Evolutionary conservation across 495 filamentous ascomycete genomes (phyloP).

Genomic region (Xanthoparmelia taractica): DNA sequence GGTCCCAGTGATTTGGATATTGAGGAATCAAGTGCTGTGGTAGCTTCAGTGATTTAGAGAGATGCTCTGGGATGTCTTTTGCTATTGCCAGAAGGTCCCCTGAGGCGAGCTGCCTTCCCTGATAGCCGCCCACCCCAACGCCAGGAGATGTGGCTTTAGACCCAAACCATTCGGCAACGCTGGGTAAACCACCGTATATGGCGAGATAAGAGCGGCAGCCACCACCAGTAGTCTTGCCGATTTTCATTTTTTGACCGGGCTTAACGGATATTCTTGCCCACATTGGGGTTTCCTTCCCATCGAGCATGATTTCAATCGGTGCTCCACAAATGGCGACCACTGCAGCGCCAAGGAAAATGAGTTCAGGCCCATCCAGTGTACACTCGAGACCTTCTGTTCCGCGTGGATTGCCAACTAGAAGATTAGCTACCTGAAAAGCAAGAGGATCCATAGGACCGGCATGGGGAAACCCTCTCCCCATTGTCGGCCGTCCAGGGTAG

Average conservation of each 20-base stretch:
- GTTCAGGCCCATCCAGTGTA: slow-evolving; percentile 51
- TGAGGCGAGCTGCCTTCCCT: slow-evolving; percentile 46
- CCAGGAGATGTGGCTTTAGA: slow-evolving; percentile 52
- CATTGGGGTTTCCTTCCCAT: slow-evolving; percentile 41
- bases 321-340: slow-evolving; percentile 50
- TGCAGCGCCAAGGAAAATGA: slow-evolving; percentile 44
- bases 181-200: slow-evolving; percentile 49
- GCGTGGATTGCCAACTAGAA: slow-evolving; percentile 48
- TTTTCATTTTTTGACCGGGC: slow-evolving; percentile 46
- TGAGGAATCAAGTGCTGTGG: slow-evolving; percentile 37
- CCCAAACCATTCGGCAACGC: slow-evolving; percentile 48
- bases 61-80: slow-evolving; percentile 28
- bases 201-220: slow-evolving; percentile 54
- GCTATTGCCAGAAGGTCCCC: slow-evolving; percentile 44
- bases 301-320: slow-evolving; percentile 40
- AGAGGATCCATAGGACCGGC: slow-evolving; percentile 49
- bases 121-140: slow-evolving; percentile 50
- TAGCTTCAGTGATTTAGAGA: slow-evolving; percentile 27
- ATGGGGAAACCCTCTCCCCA: slow-evolving; percentile 34
- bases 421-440: slow-evolving; percentile 47
- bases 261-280: slow-evolving; percentile 47
- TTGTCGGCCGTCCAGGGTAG: slow-evolving; percentile 46
- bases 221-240: slow-evolving; percentile 44
- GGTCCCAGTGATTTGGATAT: slow-evolving; percentile 41
- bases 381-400: slow-evolving; percentile 51